Percentiles rank a stretch among this genome's conserved stretches.
These are phyloP conservation scores for Primulina huaijiensis DNA, from an alignment of 257 asterid genomes.

Conservation along the genomic window DNA sequence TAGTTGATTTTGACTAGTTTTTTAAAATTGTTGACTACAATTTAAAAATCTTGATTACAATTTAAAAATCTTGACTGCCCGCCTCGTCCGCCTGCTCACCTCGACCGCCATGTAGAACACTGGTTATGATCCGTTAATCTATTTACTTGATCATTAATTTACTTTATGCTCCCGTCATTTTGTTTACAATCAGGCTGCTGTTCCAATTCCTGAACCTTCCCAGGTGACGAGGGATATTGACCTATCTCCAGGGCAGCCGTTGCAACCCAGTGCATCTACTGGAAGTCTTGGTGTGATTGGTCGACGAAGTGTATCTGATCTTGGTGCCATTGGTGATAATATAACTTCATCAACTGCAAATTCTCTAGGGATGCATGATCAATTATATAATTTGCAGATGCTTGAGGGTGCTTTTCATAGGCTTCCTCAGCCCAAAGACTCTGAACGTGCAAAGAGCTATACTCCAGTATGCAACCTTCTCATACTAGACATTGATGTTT, in stretches of 20 bases:
- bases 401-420: slow-evolving; percentile 80
- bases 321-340: slow-evolving; percentile 92
- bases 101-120: no score
- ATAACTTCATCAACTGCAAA: slow-evolving; percentile 57
- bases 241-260: slow-evolving; percentile 87
- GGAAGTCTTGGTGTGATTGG: slow-evolving; percentile 97
- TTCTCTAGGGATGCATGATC: slow-evolving; percentile 85
- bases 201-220: slow-evolving; percentile 63
- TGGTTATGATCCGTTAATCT: slow-evolving; percentile 2
- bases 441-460: slow-evolving; percentile 89
- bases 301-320: slow-evolving; percentile 90
- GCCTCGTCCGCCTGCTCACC: no score
- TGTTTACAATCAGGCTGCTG: slow-evolving; percentile 46
- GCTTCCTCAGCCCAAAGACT: slow-evolving; percentile 97
- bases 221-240: slow-evolving; percentile 72
- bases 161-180: slow-evolving; percentile 16
- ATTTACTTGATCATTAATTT: slow-evolving; percentile 4
- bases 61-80: no score
- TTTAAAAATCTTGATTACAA: no score
- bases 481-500: slow-evolving; percentile 12
- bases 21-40: no score
- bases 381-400: slow-evolving; percentile 78
- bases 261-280: slow-evolving; percentile 73
- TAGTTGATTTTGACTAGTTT: no score
- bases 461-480: slow-evolving; percentile 61